phyloP scores from a whole-genome alignment of 805 yeast species.

The Candida stauntonica region DNA sequence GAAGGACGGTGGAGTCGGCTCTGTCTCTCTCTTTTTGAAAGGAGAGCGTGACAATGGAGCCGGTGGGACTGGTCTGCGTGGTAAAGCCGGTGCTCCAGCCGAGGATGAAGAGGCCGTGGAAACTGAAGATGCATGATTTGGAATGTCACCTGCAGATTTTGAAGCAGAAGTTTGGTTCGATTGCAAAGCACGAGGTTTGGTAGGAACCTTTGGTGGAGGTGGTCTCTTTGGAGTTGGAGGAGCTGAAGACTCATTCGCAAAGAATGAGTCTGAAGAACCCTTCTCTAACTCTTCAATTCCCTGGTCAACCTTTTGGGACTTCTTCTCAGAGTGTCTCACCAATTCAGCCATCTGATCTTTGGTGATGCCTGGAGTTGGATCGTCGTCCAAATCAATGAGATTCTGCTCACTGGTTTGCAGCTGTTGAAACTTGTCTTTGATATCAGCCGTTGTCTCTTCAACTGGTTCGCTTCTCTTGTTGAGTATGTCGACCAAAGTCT shows the following conservation, averaged over 20 bases:
- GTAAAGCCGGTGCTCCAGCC: constrained; percentile 18
- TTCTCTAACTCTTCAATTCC: constrained; percentile 36
- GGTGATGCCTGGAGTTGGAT: constrained; percentile 18
- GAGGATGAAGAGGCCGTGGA: constrained; percentile 4
- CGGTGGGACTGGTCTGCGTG: constrained; percentile 22
- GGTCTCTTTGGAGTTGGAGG: constrained; percentile 12
- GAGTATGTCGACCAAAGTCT: constrained; percentile 23
- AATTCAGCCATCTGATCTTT: constrained; percentile 22
- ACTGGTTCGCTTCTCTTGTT: constrained; percentile 26
- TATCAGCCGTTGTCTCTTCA: constrained; percentile 17
- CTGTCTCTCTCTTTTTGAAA: constrained; percentile 2
- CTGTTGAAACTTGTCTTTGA: constrained; percentile 21
- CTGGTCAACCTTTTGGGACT: constrained; percentile 11
- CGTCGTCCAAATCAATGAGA: constrained; percentile 25
- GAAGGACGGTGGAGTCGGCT: constrained; percentile 19
- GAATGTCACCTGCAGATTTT: neutral
- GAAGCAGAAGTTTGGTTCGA: constrained; percentile 4
- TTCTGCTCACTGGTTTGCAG: constrained; percentile 25
- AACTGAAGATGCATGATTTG: constrained; percentile 3
- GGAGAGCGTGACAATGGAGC: constrained; percentile 28
- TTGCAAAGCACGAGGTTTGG: constrained; percentile 21
- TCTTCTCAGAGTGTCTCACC: constrained; percentile 12
- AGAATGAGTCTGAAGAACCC: constrained; percentile 17
- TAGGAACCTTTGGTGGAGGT: constrained; percentile 26
- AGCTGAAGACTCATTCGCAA: constrained; percentile 4